Evolutionary conservation across 106 monocot genomes (phyloP).

Genomic region (Phalaenopsis aphrodite): DNA sequence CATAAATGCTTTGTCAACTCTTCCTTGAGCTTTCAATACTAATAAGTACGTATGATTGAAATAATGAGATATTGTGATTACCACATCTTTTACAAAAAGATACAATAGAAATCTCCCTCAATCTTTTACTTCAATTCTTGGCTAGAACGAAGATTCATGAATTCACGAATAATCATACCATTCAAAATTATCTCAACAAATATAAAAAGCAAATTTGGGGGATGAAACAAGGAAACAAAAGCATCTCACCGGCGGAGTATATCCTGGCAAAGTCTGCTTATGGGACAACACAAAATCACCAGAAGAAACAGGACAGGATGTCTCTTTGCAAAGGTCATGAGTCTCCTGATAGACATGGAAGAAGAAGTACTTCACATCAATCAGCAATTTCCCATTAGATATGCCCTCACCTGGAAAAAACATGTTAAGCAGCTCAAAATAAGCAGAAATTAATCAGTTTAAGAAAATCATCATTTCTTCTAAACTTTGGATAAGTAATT

Average conservation of each 20-base stretch:
- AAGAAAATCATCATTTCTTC: neutral
- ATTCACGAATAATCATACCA: neutral
- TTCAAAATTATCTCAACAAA: neutral
- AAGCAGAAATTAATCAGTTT: neutral
- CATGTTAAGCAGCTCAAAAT: neutral
- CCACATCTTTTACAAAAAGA: neutral
- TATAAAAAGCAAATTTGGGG: neutral
- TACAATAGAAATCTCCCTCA: neutral
- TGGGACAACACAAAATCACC: constrained; percentile 48
- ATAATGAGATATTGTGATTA: neutral
- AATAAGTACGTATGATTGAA: neutral
- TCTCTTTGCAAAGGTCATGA: constrained; percentile 43
- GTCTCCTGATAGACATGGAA: constrained; percentile 44
- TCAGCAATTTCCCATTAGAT: constrained; percentile 35
- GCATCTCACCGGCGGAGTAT: constrained; percentile 48
- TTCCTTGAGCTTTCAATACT: no score
- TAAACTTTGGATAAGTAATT: neutral
- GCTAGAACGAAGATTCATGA: neutral
- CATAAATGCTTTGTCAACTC: no score
- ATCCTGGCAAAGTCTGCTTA: constrained; percentile 33
- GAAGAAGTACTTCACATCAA: constrained; percentile 46
- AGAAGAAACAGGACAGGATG: constrained; percentile 37
- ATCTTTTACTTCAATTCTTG: neutral
- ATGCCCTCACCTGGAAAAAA: constrained; percentile 24
- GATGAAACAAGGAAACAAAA: neutral